Evolutionary conservation across 2,329 filamentous ascomycete genomes (phyloP).

Genomic region (Hirsutella rhossiliensis): DNA sequence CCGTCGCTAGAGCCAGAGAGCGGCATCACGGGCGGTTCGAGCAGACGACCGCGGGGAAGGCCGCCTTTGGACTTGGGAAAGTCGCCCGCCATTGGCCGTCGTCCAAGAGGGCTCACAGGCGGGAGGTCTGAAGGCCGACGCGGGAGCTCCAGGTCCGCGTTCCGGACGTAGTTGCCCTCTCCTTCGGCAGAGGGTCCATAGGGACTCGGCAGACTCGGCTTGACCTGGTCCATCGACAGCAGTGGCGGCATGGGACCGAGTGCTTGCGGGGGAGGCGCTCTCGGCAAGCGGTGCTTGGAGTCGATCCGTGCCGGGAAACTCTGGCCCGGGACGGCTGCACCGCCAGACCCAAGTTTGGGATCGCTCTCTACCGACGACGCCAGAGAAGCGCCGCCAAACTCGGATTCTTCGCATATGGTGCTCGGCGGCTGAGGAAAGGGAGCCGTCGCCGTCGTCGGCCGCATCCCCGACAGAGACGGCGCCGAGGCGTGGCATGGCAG

Average conservation of each 20-base stretch:
- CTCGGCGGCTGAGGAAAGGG: not conserved
- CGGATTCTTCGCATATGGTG: not conserved
- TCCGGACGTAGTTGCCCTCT: constrained; percentile 4
- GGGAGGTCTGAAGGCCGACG: constrained; percentile 4
- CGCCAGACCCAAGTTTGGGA: not conserved
- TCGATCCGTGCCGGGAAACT: constrained; percentile 14
- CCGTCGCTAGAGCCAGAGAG: not conserved
- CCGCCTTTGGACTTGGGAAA: constrained; percentile 21
- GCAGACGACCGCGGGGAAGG: constrained; percentile 21
- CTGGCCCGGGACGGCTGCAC: not conserved
- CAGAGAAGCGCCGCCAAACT: not conserved
- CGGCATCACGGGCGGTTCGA: constrained; percentile 6
- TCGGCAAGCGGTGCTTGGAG: constrained; percentile 8
- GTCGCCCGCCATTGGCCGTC: constrained; percentile 16
- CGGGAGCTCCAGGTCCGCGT: constrained; percentile 2
- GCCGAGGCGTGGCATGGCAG: not conserved
- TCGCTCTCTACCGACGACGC: not conserved
- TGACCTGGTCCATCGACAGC: not conserved
- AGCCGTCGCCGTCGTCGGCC: not conserved
- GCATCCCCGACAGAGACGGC: not conserved
- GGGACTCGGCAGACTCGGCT: not conserved
- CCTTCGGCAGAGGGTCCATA: not conserved
- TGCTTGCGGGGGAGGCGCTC: constrained; percentile 9
- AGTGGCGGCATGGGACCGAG: not conserved
- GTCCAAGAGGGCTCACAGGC: constrained; percentile 15